Conservation (phyloP, 2,329 filamentous ascomycete genomes). For the Ophiocordyceps camponoti-leonardi region DNA sequence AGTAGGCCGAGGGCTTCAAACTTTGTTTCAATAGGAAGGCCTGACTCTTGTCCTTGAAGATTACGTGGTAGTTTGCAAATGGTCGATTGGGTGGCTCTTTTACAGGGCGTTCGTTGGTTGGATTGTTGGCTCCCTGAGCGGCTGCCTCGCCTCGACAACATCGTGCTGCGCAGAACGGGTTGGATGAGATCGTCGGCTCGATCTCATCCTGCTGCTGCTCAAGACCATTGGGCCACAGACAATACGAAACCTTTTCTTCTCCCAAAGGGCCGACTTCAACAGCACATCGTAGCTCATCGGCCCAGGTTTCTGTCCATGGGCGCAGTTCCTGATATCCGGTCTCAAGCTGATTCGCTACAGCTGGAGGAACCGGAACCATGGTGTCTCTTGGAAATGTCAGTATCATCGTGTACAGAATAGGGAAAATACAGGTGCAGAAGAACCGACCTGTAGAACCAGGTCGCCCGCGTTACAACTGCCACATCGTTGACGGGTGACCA, state of each 20-base stretch:
- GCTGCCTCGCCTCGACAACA: constrained; percentile 44
- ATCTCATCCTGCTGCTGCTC: constrained; percentile 5
- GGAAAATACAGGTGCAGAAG: background rate
- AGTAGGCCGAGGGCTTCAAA: constrained; percentile 69
- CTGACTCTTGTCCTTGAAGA: constrained; percentile 61
- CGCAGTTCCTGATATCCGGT: constrained; percentile 74
- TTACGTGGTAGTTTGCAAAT: constrained; percentile 63
- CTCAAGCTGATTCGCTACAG: constrained; percentile 82
- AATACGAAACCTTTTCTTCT: constrained; percentile 79
- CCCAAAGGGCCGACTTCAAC: constrained; percentile 77
- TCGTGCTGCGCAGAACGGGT: constrained; percentile 40
- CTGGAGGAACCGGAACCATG: constrained; percentile 74
- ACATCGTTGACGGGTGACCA: constrained; percentile 92
- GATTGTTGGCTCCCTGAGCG: constrained; percentile 30
- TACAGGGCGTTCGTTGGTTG: constrained; percentile 12
- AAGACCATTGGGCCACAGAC: constrained; percentile 47
- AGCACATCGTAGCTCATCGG: constrained; percentile 77
- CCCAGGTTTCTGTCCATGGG: constrained; percentile 85
- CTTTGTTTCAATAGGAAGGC: constrained; percentile 81
- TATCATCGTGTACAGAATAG: background rate
- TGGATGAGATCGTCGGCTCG: constrained; percentile 28
- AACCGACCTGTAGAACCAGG: constrained; percentile 76
- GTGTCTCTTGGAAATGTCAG: constrained; percentile 38
- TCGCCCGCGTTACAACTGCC: constrained; percentile 64
- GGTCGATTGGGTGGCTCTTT: constrained; percentile 30